Base-by-base conservation (phyloP, 805 yeast genomes). In the Barnettozyma botsteinii region DNA sequence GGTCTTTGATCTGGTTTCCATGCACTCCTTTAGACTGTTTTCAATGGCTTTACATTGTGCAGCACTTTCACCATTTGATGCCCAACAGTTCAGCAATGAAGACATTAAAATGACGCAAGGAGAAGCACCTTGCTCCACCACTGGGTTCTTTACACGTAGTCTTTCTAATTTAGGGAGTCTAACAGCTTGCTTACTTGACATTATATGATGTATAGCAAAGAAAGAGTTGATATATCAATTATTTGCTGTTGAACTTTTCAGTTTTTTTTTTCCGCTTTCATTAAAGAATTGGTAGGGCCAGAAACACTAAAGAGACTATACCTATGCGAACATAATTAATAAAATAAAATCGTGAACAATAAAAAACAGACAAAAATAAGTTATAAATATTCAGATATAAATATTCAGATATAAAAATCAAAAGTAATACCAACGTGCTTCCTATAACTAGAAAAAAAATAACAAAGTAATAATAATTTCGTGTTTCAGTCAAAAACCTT, bases 21-120 rank as follows among this genome's bases (percentile, higher is more conserved):
- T 84, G 59, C 96, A 89, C 12, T 63, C 62, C 56, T 85, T 85
- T 58, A 88, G 72, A 45, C 85, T 86, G 26, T 62, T 59, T 55
- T 82, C 94, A 34, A 85, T 62, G 7, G 66, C 68, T 19, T 72
- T 67, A 64, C 98, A 89, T 34, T 66, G 71, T 10, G 71, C 65
- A 18, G 81, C 67, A 45, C 93, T 89, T 61, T 87, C 95, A 35
- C 94, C 91, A 64, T 86, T 85, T 19, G 96, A 85, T 3, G 96
- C 94, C 98, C 98, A 89, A 66, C 98, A 89, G 70, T 84, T 85
- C 51, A 89, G 68, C 60, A 89, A 70, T 35, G 85, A 81, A 1
- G 93, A 80, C 89, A 89, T 85, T 48, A 83, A 65, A 41, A 85
- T 87, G 45, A 79, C 61, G 61, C 96, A 88, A 42, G 85, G 79